Base-by-base conservation (phyloP, 305 asterid genomes). In the Ruellia speciosa region DNA sequence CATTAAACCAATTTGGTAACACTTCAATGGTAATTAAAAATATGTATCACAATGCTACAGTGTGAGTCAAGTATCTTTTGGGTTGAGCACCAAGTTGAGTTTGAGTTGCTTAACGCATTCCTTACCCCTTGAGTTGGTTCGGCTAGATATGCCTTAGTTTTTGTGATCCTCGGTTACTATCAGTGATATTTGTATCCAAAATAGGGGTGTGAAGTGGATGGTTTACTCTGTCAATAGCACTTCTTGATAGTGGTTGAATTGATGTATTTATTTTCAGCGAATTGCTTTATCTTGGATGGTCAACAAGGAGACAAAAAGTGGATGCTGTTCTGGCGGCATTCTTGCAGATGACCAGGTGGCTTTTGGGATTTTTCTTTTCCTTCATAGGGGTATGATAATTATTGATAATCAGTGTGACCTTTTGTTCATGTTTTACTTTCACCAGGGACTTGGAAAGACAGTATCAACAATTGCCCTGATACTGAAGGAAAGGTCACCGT, bases 261-360 rank as follows among this genome's bases (percentile, higher is more conserved):
- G 10, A 63, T 68, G 59, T 37, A 17, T 66, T 66, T 73, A 54
- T 73, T 58, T 56, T n/a, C 80, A 93, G 99, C 77, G 95, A 49
- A 85, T 89, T 75, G 99, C 99, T 69, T 80, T 93, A 63, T 77
- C 88, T 65, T 93, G 99, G 99, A 93, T 93, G 97, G 88, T 83
- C 61, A 83, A 85, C 79, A 89, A 89, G 78, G 99, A 93, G 81
- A 93, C 85, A 7, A 81, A 67, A 49, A 77, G 81, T 78, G 76
- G 85, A 28, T 81, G 80, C 71, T 94, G 99, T 72, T 79, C 90
- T 72, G 99, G 99, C 54, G 99, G 99, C 63, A 85, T 94, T 79
- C 99, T 94, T 70, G 99, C 99, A 0, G 99, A 94, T 64, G 99
- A 94, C 75, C 99, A 94, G 97, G 99, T 94, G 64, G 54, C 54